phyloP scores from a whole-genome alignment of 2,329 filamentous ascomycete species.

The Dothideomycetes sp. region DNA sequence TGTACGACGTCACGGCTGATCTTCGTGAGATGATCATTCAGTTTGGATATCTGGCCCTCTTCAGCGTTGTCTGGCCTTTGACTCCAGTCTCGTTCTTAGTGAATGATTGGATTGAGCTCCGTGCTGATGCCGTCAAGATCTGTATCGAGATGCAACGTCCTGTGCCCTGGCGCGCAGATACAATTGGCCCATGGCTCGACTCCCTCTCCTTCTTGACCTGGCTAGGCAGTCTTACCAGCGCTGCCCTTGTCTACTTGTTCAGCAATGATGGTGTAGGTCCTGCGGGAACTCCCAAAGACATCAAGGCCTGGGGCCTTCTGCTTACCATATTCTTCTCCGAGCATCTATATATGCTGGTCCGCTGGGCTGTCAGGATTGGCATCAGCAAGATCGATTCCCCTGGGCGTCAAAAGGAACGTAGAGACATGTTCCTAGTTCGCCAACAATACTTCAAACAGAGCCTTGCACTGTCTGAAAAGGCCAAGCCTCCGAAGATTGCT shows the following conservation, averaged over 20 bases:
- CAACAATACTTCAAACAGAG: constrained; percentile 70
- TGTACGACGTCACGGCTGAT: constrained; percentile 83
- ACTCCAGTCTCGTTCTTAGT: constrained; percentile 78
- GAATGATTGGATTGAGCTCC: constrained; percentile 94
- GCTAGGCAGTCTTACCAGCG: constrained; percentile 80
- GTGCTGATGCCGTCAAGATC: constrained; percentile 90
- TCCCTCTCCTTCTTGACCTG: constrained; percentile 83
- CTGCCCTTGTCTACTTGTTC: constrained; percentile 85
- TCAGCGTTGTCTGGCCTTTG: constrained; percentile 92
- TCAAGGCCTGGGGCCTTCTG: constrained; percentile 71
- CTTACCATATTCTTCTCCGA: constrained; percentile 77
- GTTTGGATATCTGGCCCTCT: constrained; percentile 79
- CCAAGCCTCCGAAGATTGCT: constrained; percentile 33
- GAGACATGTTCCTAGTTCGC: constrained; percentile 68
- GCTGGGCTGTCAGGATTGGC: constrained; percentile 59
- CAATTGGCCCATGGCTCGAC: constrained; percentile 86
- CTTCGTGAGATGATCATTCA: constrained; percentile 84
- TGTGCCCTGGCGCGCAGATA: constrained; percentile 80
- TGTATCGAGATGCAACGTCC: constrained; percentile 81
- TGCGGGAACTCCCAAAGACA: constrained; percentile 54
- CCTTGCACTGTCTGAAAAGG: constrained; percentile 41
- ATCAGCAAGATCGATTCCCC: constrained; percentile 76
- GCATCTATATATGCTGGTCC: constrained; percentile 74
- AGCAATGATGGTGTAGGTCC: constrained; percentile 55
- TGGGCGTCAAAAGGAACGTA: constrained; percentile 73